A percentile compares a stretch with the other conserved stretches of the same genome.
Evolutionary conservation across 257 asterid genomes (phyloP).

Genomic region (Lavandula angustifolia): DNA sequence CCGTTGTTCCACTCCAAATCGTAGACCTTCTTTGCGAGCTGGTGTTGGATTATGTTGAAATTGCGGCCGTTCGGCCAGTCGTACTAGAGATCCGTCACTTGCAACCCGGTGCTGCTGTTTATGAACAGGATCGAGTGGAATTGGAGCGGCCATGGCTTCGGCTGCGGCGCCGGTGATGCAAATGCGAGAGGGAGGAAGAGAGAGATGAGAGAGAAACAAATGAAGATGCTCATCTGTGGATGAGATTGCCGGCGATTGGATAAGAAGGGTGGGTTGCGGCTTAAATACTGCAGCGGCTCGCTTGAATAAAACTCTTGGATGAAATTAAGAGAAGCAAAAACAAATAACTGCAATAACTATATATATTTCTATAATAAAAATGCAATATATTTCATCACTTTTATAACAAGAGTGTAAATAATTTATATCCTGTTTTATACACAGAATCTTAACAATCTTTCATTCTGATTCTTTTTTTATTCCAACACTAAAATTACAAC

Average conservation of each 20-base stretch:
- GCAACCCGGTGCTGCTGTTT: constrained; percentile 2
- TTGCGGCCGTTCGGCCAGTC: constrained; percentile 71
- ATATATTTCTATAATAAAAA: too few species aligned
- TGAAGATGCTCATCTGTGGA: background rate
- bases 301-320: background rate
- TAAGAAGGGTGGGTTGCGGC: background rate
- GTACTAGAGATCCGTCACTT: constrained; percentile 59
- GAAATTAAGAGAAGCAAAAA: background rate
- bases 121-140: constrained; percentile 64
- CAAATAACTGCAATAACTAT: background rate
- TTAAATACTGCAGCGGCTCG: background rate
- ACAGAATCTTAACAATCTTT: too few species aligned
- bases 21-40: constrained; percentile 53
- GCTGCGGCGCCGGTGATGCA: constrained; percentile 40
- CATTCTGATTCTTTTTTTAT: too few species aligned
- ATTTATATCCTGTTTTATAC: too few species aligned
- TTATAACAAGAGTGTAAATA: too few species aligned
- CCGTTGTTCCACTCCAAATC: constrained; percentile 79
- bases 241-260: background rate
- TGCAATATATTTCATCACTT: too few species aligned
- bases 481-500: too few species aligned
- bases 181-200: background rate
- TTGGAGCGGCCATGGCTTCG: constrained; percentile 67
- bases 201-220: background rate
- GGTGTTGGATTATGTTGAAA: constrained; percentile 70